Conservation (phyloP, 768 basidiomycete species). For the Mycena sanguinolenta region DNA sequence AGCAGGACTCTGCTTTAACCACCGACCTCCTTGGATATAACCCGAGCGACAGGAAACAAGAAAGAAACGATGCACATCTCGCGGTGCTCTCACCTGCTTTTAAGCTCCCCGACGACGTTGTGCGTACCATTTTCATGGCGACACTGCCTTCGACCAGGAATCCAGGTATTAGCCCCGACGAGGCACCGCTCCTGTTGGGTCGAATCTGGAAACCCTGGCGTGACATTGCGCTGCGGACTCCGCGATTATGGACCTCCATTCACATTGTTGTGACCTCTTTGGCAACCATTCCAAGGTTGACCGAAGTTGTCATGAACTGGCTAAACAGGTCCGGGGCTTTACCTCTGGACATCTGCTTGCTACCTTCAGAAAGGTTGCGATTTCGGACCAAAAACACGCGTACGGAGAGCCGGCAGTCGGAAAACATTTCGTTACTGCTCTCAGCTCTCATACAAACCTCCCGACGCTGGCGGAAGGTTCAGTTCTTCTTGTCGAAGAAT, state of each 20-base stretch:
- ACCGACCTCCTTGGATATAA: neutral
- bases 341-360: neutral
- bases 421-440: slow-evolving; percentile 2
- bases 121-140: neutral
- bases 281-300: neutral
- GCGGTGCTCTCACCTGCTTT: neutral
- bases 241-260: neutral
- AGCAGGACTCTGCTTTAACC: neutral
- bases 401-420: neutral
- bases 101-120: neutral
- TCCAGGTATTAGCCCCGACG: neutral
- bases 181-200: neutral
- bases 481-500: slow-evolving; percentile 3
- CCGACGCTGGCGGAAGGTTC: slow-evolving; percentile 3
- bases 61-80: neutral
- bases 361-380: neutral
- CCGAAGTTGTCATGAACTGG: neutral
- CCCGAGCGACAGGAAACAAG: neutral
- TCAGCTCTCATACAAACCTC: slow-evolving; percentile 1
- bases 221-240: neutral
- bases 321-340: neutral
- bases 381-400: no score
- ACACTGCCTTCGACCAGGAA: neutral
- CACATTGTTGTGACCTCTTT: neutral
- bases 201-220: neutral